Conservation (phyloP, 1,284 basidiomycete species). For the Sutorius eximius region DNA sequence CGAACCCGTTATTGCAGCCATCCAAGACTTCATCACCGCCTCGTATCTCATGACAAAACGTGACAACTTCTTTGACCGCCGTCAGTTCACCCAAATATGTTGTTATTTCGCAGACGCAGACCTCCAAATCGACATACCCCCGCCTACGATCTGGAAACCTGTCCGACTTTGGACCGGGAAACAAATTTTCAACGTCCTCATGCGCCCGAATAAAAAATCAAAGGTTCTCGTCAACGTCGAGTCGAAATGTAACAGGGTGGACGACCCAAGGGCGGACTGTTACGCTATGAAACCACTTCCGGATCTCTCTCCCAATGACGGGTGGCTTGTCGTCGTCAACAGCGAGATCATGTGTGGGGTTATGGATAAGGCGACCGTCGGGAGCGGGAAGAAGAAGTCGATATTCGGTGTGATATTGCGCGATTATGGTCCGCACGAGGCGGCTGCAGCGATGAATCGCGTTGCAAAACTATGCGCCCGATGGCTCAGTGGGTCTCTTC, state of each 20-base stretch:
- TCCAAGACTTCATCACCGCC: slow-evolving; percentile 98
- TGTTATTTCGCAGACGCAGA: slow-evolving; percentile 93
- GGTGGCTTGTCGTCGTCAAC: slow-evolving; percentile 96
- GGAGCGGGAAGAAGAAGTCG: slow-evolving; percentile 98
- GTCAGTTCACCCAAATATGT: slow-evolving; percentile 96
- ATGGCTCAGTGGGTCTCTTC: slow-evolving; percentile 71
- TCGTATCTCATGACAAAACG: slow-evolving; percentile 93
- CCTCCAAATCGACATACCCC: slow-evolving; percentile 92
- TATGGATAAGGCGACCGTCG: slow-evolving; percentile 98
- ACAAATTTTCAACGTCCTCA: slow-evolving; percentile 95
- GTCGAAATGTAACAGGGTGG: slow-evolving; percentile 92
- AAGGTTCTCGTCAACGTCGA: slow-evolving; percentile 94
- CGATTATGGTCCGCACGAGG: slow-evolving; percentile 95
- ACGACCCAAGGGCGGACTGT: slow-evolving; percentile 71
- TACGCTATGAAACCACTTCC: slow-evolving; percentile 66
- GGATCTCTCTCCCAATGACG: slow-evolving; percentile 96
- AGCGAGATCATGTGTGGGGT: slow-evolving; percentile 99
- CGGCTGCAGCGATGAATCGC: slow-evolving; percentile 94
- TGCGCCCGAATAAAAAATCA: slow-evolving; percentile 88
- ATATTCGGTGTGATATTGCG: slow-evolving; percentile 98
- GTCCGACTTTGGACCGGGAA: slow-evolving; percentile 97
- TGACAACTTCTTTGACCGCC: slow-evolving; percentile 92
- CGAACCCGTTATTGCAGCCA: slow-evolving; percentile 97
- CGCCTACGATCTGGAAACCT: slow-evolving; percentile 94
- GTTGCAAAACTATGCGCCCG: slow-evolving; percentile 95